Evolutionary conservation across 805 yeast species (phyloP).

Genomic region (Ogataea sp.): DNA sequence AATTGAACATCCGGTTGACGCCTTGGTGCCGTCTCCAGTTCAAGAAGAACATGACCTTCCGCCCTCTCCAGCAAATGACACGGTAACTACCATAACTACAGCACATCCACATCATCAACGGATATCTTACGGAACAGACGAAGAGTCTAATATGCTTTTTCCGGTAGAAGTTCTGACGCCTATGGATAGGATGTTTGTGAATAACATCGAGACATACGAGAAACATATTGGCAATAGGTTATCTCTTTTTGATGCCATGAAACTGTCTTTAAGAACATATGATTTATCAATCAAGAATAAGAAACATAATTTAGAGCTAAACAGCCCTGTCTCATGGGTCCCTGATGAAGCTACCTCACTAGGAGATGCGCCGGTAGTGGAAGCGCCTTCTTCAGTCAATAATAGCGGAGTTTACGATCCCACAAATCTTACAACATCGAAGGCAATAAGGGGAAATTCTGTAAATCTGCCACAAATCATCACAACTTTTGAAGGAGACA

Average conservation of each 20-base stretch:
- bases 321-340: too few species aligned
- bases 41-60: too few species aligned
- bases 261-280: slow-evolving; percentile 15
- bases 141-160: too few species aligned
- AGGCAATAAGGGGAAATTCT: too few species aligned
- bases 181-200: slow-evolving; percentile 11
- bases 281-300: slow-evolving; percentile 3
- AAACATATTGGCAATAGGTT: slow-evolving; percentile 18
- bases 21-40: background rate
- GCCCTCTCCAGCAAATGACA: too few species aligned
- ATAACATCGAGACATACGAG: slow-evolving; percentile 20
- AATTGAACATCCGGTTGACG: background rate
- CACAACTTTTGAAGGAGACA: background rate
- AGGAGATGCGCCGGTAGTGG: too few species aligned
- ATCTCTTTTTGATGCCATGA: slow-evolving; percentile 24
- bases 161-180: background rate
- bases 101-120: background rate
- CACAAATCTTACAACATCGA: too few species aligned
- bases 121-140: too few species aligned
- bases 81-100: too few species aligned
- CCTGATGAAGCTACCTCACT: background rate
- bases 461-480: background rate
- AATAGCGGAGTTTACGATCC: too few species aligned
- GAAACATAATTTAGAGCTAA: too few species aligned
- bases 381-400: too few species aligned